Conservation (phyloP, 2,329 filamentous ascomycete genomes). For the Fusarium citri region DNA sequence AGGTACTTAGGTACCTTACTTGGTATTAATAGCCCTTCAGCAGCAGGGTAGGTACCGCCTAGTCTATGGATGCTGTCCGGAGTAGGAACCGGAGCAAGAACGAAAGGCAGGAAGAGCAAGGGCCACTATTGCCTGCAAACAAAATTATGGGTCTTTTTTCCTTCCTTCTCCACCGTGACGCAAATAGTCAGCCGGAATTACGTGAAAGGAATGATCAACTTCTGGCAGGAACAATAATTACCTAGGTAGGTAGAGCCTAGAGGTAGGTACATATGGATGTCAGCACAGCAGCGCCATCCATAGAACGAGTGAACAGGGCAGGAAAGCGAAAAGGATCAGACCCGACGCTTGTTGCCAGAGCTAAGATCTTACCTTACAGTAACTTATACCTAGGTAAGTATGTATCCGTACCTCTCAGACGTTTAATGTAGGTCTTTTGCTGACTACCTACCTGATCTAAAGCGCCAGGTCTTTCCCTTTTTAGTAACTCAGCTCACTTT, state of each 20-base stretch:
- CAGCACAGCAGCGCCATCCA: background rate
- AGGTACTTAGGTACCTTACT: too few species aligned
- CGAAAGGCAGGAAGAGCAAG: background rate
- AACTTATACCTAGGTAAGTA: background rate
- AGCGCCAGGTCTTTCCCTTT: background rate
- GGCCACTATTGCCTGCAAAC: background rate
- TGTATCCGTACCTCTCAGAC: background rate
- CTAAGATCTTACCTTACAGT: background rate
- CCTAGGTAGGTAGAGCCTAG: too few species aligned
- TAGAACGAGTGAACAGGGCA: background rate
- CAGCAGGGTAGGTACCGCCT: background rate
- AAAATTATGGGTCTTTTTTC: constrained; percentile 14
- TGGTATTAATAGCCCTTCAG: background rate
- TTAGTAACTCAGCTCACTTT: background rate
- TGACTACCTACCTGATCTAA: too few species aligned
- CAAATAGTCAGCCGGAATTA: constrained; percentile 34
- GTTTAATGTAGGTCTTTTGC: background rate
- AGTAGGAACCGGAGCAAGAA: background rate
- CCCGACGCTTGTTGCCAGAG: background rate
- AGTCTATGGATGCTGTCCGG: background rate
- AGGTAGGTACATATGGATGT: background rate
- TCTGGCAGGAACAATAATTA: background rate
- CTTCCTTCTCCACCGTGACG: constrained; percentile 36
- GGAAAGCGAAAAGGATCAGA: background rate
- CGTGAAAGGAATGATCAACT: constrained; percentile 18